These are phyloP conservation scores for Pugionium cornutum DNA, from an alignment of 345 rosid genomes.

Conservation along the genomic window DNA sequence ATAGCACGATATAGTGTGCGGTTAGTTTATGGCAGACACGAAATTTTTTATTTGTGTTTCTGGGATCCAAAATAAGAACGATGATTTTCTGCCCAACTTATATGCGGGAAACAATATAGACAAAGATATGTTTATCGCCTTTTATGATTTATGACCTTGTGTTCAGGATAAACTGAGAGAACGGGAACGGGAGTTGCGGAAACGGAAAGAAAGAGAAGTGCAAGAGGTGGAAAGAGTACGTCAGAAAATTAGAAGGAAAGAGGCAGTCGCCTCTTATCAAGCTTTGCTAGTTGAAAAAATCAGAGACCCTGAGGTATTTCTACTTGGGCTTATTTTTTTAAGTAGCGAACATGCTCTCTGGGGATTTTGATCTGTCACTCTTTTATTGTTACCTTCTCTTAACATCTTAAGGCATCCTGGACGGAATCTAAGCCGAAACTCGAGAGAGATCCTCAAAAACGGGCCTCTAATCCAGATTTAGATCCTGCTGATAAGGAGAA, in stretches of 20 bases:
- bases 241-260: constrained; percentile 80
- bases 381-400: constrained; percentile 16
- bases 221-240: constrained; percentile 96
- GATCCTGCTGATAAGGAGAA: constrained; percentile 82
- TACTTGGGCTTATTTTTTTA: constrained; percentile 11
- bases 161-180: constrained; percentile 83
- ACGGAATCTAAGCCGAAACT: constrained; percentile 79
- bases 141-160: constrained; percentile 18
- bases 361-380: constrained; percentile 21
- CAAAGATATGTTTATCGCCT: not conserved
- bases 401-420: constrained; percentile 79
- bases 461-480: constrained; percentile 74
- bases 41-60: not conserved
- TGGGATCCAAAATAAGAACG: not conserved
- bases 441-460: constrained; percentile 97
- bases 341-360: not conserved
- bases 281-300: constrained; percentile 93
- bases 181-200: constrained; percentile 84
- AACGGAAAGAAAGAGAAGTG: constrained; percentile 92
- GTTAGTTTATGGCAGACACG: not conserved
- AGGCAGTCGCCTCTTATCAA: constrained; percentile 85
- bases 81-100: constrained; percentile 1
- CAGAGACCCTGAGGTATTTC: constrained; percentile 84
- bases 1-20: not conserved
- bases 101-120: constrained; percentile 5